Conservation (phyloP, 495 filamentous ascomycete genomes). For the Friedmanniomyces simplex region DNA sequence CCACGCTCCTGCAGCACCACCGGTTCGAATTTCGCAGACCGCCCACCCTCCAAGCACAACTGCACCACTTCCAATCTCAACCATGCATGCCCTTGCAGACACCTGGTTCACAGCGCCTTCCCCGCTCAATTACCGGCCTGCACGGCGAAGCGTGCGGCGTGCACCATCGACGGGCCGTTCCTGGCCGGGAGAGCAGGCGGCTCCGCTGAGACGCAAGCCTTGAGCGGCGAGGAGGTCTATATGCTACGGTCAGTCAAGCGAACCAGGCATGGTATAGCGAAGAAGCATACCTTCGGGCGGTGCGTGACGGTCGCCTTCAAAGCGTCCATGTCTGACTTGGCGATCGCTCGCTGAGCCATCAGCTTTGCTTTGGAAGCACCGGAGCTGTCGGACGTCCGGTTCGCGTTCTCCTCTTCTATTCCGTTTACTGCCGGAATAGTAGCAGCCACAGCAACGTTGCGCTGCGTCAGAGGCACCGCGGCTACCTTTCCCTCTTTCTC, state of each 20-base stretch:
- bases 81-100: no score
- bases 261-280: background rate
- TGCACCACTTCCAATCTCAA: no score
- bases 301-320: slow-evolving; percentile 1
- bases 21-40: no score
- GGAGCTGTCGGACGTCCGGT: background rate
- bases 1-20: no score
- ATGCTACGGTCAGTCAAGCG: background rate
- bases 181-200: background rate
- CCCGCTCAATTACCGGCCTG: background rate
- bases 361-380: background rate
- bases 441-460: slow-evolving; percentile 1
- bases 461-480: slow-evolving; percentile 40
- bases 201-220: slow-evolving; percentile 1
- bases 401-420: background rate
- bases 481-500: slow-evolving; percentile 30
- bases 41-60: background rate
- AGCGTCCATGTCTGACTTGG: background rate
- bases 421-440: slow-evolving; percentile 6
- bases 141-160: background rate
- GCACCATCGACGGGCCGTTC: background rate
- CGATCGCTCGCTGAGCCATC: slow-evolving; percentile 4
- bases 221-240: slow-evolving; percentile 12
- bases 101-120: background rate
- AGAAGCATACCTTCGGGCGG: slow-evolving; percentile 4